phyloP scores from a whole-genome alignment of 805 yeast genomes.

The Starmerella geochares region DNA sequence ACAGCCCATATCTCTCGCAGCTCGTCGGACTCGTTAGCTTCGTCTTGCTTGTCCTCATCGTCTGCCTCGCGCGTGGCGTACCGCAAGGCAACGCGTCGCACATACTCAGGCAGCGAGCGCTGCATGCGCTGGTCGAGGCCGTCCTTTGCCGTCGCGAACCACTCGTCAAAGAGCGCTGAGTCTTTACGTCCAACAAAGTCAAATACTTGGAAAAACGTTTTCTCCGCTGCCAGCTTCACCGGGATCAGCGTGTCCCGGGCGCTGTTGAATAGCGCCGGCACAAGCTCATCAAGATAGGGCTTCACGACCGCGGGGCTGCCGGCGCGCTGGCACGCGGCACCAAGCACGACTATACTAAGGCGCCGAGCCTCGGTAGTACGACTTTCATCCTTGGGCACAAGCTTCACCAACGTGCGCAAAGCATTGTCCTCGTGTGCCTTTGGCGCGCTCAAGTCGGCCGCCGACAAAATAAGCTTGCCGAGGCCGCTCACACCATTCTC shows the following conservation, averaged over 20 bases:
- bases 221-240: slow-evolving; percentile 86
- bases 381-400: slow-evolving; percentile 48
- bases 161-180: slow-evolving; percentile 44
- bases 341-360: slow-evolving; percentile 58
- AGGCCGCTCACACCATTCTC: slow-evolving; percentile 72
- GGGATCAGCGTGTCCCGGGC: slow-evolving; percentile 86
- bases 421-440: slow-evolving; percentile 33
- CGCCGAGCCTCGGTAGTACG: slow-evolving; percentile 70
- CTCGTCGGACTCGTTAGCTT: slow-evolving; percentile 64
- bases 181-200: slow-evolving; percentile 51
- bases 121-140: slow-evolving; percentile 24
- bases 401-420: slow-evolving; percentile 35
- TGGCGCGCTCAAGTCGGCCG: slow-evolving; percentile 11
- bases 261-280: slow-evolving; percentile 67
- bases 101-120: slow-evolving; percentile 78
- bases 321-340: slow-evolving; percentile 57
- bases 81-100: slow-evolving; percentile 79
- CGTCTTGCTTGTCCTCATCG: slow-evolving; percentile 65
- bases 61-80: slow-evolving; percentile 82
- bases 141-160: slow-evolving; percentile 43
- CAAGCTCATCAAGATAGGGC: slow-evolving; percentile 48
- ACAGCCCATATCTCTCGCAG: slow-evolving; percentile 21
- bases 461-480: slow-evolving; percentile 59
- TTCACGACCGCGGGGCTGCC: slow-evolving; percentile 44
- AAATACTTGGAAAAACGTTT: slow-evolving; percentile 67